Conservation (phyloP, 176 grass and related monocot genomes). For the Bolboschoenus planiculmis region DNA sequence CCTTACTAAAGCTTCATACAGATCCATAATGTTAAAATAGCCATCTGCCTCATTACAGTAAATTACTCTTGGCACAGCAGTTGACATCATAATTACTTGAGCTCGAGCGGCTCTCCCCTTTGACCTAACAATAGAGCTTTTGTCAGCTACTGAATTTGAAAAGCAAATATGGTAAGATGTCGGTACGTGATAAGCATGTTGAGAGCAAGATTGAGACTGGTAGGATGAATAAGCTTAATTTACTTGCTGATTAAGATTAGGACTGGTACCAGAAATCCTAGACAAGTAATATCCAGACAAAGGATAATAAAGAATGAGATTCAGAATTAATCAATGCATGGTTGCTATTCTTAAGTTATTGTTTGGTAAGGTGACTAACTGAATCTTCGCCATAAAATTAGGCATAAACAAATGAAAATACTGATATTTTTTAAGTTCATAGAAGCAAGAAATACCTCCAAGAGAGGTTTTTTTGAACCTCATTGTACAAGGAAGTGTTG, state of each 20-base stretch:
- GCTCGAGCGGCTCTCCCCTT: conserved; percentile 44
- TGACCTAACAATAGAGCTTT: conserved; percentile 16
- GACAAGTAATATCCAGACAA: neutral
- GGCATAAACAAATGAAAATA: neutral
- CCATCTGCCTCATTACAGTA: conserved; percentile 73
- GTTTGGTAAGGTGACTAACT: neutral
- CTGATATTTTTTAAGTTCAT: neutral
- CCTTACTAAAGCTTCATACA: conserved; percentile 88
- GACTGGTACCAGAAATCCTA: neutral
- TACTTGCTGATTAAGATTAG: neutral
- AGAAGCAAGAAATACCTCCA: conserved; percentile 35
- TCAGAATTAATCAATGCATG: neutral
- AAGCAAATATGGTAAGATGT: neutral
- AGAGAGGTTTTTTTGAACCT: conserved; percentile 53
- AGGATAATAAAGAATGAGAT: neutral
- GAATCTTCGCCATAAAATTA: neutral
- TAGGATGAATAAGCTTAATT: neutral
- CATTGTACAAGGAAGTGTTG: conserved; percentile 41
- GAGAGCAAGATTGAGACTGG: neutral
- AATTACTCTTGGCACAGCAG: conserved; percentile 65
- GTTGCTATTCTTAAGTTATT: neutral
- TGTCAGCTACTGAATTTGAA: neutral
- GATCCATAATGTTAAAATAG: conserved; percentile 67
- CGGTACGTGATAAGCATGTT: neutral
- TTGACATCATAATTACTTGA: conserved; percentile 63